Evolutionary conservation across 1,284 basidiomycete species (phyloP).

Genomic region (Neotropicomus parvogracilis): DNA sequence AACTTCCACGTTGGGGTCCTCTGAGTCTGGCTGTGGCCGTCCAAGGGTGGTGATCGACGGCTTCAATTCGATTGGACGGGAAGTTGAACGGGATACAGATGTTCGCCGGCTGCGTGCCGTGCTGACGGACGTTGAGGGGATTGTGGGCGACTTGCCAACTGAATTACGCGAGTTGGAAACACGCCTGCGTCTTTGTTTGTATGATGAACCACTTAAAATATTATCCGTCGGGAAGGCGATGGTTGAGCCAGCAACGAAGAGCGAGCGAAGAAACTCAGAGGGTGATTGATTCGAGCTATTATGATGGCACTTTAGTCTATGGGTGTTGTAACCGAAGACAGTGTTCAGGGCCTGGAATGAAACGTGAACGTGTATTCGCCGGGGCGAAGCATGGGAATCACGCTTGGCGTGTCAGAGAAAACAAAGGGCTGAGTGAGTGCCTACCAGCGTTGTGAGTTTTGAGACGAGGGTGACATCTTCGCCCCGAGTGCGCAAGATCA

Average conservation of each 20-base stretch:
- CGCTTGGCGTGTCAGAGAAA: conserved; percentile 3
- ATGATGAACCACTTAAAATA: conserved; percentile 11
- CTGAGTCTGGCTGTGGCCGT: conserved; percentile 16
- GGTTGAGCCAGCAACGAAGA: conserved; percentile 45
- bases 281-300: conserved; percentile 23
- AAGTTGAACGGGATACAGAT: conserved; percentile 23
- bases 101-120: conserved; percentile 26
- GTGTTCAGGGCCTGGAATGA: conserved; percentile 49
- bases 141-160: conserved; percentile 15
- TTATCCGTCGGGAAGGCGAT: conserved; percentile 30
- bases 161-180: conserved; percentile 27
- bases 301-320: conserved; percentile 51
- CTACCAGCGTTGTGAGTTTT: conserved; percentile 54
- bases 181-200: conserved; percentile 29
- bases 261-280: conserved; percentile 48
- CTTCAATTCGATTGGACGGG: conserved; percentile 21
- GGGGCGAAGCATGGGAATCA: conserved; percentile 9
- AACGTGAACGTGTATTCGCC: conserved; percentile 6
- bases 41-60: conserved; percentile 16
- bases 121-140: conserved; percentile 16
- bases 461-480: conserved; percentile 58
- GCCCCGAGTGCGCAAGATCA: conserved; percentile 58
- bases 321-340: conserved; percentile 55
- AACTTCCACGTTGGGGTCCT: conserved; percentile 8
- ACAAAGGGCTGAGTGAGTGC: conserved; percentile 26